phyloP scores from a whole-genome alignment of 768 basidiomycete species.

The Lactarius indigo region DNA sequence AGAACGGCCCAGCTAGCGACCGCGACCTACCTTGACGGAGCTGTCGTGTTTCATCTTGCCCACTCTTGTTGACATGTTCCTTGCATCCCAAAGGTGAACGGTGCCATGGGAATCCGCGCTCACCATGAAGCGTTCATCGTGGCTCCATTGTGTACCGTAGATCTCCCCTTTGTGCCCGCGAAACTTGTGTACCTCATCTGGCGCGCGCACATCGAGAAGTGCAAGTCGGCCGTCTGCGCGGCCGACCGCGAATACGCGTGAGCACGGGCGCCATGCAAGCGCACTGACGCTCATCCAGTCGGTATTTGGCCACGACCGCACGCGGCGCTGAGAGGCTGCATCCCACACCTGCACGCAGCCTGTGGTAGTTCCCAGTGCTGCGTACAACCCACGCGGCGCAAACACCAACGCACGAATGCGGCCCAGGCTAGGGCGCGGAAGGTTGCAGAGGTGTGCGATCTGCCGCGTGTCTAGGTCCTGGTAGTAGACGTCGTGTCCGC shows the following conservation, averaged over 20 bases:
- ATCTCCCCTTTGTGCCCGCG: conserved; percentile 36
- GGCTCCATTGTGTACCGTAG: conserved; percentile 41
- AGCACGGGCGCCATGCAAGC: conserved; percentile 37
- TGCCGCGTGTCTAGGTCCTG: conserved; percentile 55
- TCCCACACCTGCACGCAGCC: conserved; percentile 58
- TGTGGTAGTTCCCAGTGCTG: conserved; percentile 50
- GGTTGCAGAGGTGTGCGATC: conserved; percentile 49
- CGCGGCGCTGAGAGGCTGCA: conserved; percentile 32
- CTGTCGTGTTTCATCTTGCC: conserved; percentile 43
- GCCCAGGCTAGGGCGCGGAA: conserved; percentile 35
- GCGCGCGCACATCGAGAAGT: conserved; percentile 37
- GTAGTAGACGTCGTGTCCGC: conserved; percentile 55
- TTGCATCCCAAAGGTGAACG: conserved; percentile 44
- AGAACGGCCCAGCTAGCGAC: neutral
- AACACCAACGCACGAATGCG: conserved; percentile 49
- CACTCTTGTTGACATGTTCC: conserved; percentile 34
- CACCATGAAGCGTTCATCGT: conserved; percentile 39
- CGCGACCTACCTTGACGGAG: conserved; percentile 39
- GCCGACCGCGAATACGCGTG: conserved; percentile 39
- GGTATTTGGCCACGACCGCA: conserved; percentile 36
- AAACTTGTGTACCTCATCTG: conserved; percentile 30
- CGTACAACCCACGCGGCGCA: conserved; percentile 41
- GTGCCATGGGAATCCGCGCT: conserved; percentile 41
- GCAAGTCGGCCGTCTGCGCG: conserved; percentile 38
- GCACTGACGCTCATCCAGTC: conserved; percentile 38